Percentiles rank a stretch among this genome's conserved stretches.
These are phyloP conservation scores for Neltuma alba DNA, from an alignment of 306 rosid genomes.

Conservation along the genomic window DNA sequence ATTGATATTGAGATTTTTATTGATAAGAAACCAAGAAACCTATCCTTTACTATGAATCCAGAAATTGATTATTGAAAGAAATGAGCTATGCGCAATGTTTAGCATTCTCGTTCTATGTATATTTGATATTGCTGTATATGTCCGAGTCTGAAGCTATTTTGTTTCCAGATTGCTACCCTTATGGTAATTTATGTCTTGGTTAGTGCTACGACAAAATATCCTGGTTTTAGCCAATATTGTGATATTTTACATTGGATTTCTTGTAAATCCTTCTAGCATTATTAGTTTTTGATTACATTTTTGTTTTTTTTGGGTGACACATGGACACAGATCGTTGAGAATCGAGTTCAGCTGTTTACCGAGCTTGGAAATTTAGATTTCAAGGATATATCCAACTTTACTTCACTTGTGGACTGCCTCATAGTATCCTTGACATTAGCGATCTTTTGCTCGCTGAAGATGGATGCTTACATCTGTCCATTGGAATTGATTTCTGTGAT, in stretches of 20 bases:
- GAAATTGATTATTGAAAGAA: background rate
- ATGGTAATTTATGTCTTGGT: background rate
- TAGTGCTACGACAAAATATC: background rate
- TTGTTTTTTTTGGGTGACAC: background rate
- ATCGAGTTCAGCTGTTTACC: constrained; percentile 57
- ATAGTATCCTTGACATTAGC: constrained; percentile 60
- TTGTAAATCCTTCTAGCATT: background rate
- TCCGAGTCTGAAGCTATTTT: background rate
- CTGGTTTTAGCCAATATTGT: background rate
- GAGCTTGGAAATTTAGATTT: constrained; percentile 56
- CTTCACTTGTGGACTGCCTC: constrained; percentile 54
- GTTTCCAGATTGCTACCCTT: background rate
- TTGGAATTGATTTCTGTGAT: background rate
- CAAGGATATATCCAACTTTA: constrained; percentile 48
- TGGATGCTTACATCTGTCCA: constrained; percentile 17
- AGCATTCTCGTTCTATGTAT: background rate
- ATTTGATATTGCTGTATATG: background rate
- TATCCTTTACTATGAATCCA: background rate
- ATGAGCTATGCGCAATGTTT: background rate
- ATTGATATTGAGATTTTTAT: background rate
- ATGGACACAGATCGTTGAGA: constrained; percentile 63
- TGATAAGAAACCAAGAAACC: background rate
- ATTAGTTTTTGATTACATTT: background rate
- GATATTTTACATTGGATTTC: background rate
- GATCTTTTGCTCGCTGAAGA: background rate